Evolutionary conservation across 768 basidiomycete genomes (phyloP), one percentile per base, ranked within the genome.

Genomic region (Serpula lacrymans): DNA sequence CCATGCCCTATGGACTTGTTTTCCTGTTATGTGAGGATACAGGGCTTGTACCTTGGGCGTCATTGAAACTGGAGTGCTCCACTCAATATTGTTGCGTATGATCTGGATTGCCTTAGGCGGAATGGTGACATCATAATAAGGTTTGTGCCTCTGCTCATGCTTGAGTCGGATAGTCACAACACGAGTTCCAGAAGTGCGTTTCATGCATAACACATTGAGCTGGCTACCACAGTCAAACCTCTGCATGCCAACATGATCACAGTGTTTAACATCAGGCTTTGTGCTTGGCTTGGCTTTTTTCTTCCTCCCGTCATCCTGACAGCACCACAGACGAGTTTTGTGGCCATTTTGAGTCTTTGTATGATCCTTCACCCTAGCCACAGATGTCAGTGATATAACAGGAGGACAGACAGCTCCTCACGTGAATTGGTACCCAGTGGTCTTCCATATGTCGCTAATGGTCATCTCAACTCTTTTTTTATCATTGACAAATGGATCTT

Each of bases 291-390:
- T 40, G 8, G 63, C 57, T 49, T 71, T 73, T 6, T 61, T 65
- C 39, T 64, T 63, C 42, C 72, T 68, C 13, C 66, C 65, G 37
- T 66, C 64, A 45, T 77, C 74, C 45, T 74, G 74, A 7, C 71
- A 73, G 55, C 72, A 77, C 70, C 72, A 72, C 13, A 71, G 62
- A 23, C 72, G n/a, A n/a, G 70, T 75, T 48, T 74, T 77, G 52
- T 74, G 69, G 7, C 73, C 74, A 41, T 64, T 62, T 27, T 67
- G 69, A 27, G 68, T 43, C 8, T 20, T 20, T 3, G 37, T 35
- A 27, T 50, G 45, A n/a, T 41, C 18, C 12, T 47, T 25, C 9
- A 43, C 46, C 18, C 17, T 37, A n/a, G n/a, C n/a, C n/a, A n/a
- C n/a, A n/a, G n/a, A n/a, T n/a, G n/a, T n/a, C n/a, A n/a, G n/a